These are phyloP conservation scores for Pseudotulostoma volvatum DNA, from an alignment of 495 filamentous ascomycete species.

Conservation along the genomic window DNA sequence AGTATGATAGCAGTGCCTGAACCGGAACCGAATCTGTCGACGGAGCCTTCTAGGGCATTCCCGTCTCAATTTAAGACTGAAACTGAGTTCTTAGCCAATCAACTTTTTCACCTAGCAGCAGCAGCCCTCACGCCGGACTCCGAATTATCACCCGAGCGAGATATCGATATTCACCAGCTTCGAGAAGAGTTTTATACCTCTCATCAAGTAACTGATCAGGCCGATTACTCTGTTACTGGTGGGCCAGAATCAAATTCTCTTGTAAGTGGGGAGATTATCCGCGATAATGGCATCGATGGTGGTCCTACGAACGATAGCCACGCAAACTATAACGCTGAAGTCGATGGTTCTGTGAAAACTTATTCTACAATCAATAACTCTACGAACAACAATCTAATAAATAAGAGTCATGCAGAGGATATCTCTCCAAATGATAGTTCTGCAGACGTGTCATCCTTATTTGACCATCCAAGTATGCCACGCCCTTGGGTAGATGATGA, in stretches of 20 bases:
- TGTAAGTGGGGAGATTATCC: too few species aligned
- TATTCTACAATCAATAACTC: too few species aligned
- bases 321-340: too few species aligned
- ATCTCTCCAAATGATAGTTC: background rate
- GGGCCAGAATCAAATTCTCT: background rate
- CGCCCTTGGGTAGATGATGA: slow-evolving; percentile 11
- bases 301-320: too few species aligned
- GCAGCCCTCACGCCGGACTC: slow-evolving; percentile 12
- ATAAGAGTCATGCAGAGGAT: too few species aligned
- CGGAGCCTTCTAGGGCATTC: background rate
- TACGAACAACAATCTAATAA: too few species aligned
- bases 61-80: slow-evolving; percentile 2
- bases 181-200: background rate
- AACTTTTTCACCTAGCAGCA: slow-evolving; percentile 14
- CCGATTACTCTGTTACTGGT: background rate
- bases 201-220: background rate
- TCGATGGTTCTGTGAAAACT: too few species aligned
- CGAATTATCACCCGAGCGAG: slow-evolving; percentile 9
- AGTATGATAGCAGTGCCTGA: slow-evolving; percentile 1
- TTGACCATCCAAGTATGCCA: slow-evolving; percentile 8
- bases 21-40: background rate
- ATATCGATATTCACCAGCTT: slow-evolving; percentile 5
- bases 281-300: too few species aligned
- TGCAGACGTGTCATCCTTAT: slow-evolving; percentile 5
- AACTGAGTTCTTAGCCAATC: slow-evolving; percentile 6